Evolutionary conservation across 345 rosid genomes (phyloP), one percentile per base, ranked within the genome.

Genomic region (Eucalyptus globulus): DNA sequence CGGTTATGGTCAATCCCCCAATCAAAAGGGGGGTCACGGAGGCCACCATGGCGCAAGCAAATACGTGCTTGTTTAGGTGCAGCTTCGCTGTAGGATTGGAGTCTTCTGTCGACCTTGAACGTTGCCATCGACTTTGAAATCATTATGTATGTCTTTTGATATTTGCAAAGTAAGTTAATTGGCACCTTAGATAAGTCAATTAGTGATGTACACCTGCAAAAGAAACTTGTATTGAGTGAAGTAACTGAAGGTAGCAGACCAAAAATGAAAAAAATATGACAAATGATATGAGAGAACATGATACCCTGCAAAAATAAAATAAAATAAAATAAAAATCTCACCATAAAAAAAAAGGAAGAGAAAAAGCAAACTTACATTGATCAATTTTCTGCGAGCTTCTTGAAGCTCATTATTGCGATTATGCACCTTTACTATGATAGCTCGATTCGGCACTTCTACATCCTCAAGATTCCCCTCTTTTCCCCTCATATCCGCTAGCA

Each of bases 191-290:
- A 7, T 60, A 26, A 60, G 31, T 60, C n/a, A 60, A 60, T 26
- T 0, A 60, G 0, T 60, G 67, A 11, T 60, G 67, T 27, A 26
- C 7, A 60, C 0, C 7, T 60, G 4, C 65, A 58, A 58, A 26
- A 11, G 14, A 26, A 60, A 26, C 14, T 11, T 60, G 67, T 27
- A 27, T 27, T 27, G n/a, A 60, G 67, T 27, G 31, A 60, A 26
- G 2, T 26, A 60, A 58, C n/a, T 0, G 0, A 58, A 58, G 2
- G 0, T 54, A 54, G 60, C 26, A 22, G 6, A 54, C 60, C 60
- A 54, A 54, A 21, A 54, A 21, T 0, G 2, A 21, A 21, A 54
- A 53, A 54, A 54, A 54, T 5, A 54, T 54, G 26, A 54, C 60
- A 54, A 54, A 22, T 54, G 5, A 54, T 21, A 54, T 1, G 0